phyloP scores from a whole-genome alignment of 2,329 filamentous ascomycete genomes.

The Colletotrichum acutatum region DNA sequence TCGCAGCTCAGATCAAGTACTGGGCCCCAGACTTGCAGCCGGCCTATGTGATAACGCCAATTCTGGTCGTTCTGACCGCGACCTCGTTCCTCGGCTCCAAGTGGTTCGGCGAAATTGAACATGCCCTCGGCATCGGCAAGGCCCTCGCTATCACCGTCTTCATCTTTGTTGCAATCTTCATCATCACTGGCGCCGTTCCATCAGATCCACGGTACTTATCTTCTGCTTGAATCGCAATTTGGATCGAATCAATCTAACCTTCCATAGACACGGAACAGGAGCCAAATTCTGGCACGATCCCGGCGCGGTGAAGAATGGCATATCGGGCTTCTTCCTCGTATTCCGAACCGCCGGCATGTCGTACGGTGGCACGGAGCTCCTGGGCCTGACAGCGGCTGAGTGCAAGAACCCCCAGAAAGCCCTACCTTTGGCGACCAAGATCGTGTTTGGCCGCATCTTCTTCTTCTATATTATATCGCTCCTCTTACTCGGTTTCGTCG shows the following conservation, averaged over 20 bases:
- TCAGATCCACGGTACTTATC: conserved; percentile 52
- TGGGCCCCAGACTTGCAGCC: conserved; percentile 42
- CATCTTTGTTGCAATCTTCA: conserved; percentile 65
- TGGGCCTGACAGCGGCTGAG: conserved; percentile 56
- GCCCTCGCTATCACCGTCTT: conserved; percentile 64
- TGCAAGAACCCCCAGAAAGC: conserved; percentile 64
- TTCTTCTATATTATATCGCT: conserved; percentile 66
- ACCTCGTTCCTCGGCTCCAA: conserved; percentile 59
- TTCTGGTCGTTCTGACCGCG: conserved; percentile 50
- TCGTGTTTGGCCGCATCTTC: conserved; percentile 71
- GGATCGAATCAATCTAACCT: not conserved
- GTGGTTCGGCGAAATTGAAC: conserved; percentile 61
- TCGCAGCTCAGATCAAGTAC: conserved; percentile 44
- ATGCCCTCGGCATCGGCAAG: conserved; percentile 63
- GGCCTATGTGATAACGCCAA: conserved; percentile 48
- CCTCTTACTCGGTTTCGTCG: conserved; percentile 61
- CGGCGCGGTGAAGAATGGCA: conserved; percentile 55
- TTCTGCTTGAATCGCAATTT: conserved; percentile 48
- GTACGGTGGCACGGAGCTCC: conserved; percentile 57
- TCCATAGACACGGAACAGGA: conserved; percentile 28
- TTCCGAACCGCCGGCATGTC: conserved; percentile 57
- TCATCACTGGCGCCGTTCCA: conserved; percentile 61
- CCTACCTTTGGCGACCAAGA: conserved; percentile 85
- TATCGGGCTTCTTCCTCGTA: conserved; percentile 53
- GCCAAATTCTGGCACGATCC: conserved; percentile 61